These are phyloP conservation scores for Claviceps sorghi DNA, from an alignment of 2,329 filamentous ascomycete genomes.

Conservation along the genomic window DNA sequence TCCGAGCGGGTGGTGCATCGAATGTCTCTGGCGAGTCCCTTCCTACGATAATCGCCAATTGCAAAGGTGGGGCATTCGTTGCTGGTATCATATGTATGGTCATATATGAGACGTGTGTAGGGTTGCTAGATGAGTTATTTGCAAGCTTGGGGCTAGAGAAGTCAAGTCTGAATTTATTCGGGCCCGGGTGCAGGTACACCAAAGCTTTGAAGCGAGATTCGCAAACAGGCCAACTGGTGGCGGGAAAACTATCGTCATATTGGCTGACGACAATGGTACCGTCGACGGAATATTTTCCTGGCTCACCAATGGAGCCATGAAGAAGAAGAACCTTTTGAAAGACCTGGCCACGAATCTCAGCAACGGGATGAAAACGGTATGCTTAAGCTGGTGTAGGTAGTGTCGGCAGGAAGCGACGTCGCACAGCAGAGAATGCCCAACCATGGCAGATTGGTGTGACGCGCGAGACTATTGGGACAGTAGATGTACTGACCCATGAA, in stretches of 20 bases:
- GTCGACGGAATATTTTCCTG: slow-evolving; percentile 52
- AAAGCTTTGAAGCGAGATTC: slow-evolving; percentile 86
- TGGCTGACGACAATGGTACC: slow-evolving; percentile 68
- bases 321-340: slow-evolving; percentile 82
- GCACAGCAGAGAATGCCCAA: not conserved
- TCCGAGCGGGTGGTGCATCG: slow-evolving; percentile 63
- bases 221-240: slow-evolving; percentile 72
- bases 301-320: slow-evolving; percentile 67
- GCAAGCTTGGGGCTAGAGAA: slow-evolving; percentile 73
- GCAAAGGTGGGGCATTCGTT: slow-evolving; percentile 64
- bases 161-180: slow-evolving; percentile 77
- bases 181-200: slow-evolving; percentile 78
- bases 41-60: slow-evolving; percentile 74
- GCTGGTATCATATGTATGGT: slow-evolving; percentile 78
- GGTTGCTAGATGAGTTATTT: slow-evolving; percentile 49
- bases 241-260: slow-evolving; percentile 72
- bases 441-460: not conserved
- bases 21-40: slow-evolving; percentile 80
- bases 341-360: slow-evolving; percentile 41
- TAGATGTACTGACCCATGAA: slow-evolving; percentile 54
- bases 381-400: not conserved
- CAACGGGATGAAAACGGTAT: not conserved
- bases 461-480: not conserved
- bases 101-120: slow-evolving; percentile 63
- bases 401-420: not conserved